Evolutionary conservation across 2,329 filamentous ascomycete species (phyloP).

Genomic region (Orbilia blumenaviensis): DNA sequence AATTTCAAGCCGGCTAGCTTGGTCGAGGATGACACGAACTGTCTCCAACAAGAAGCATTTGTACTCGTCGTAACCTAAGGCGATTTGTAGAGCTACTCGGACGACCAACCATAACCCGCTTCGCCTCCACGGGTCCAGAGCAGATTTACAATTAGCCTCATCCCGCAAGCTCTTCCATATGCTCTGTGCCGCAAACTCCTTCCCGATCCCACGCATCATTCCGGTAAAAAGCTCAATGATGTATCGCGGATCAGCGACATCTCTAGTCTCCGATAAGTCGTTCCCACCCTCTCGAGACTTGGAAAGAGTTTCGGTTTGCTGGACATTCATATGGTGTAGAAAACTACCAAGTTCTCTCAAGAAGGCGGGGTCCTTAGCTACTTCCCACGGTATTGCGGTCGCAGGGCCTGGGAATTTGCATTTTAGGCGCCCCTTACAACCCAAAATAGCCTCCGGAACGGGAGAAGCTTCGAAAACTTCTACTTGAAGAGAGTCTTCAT

Average conservation of each 20-base stretch:
- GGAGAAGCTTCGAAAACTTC: slow-evolving; percentile 66
- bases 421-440: slow-evolving; percentile 61
- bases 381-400: slow-evolving; percentile 11
- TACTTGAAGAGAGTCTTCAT: slow-evolving; percentile 57
- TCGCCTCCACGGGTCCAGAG: slow-evolving; percentile 62
- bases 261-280: slow-evolving; percentile 62
- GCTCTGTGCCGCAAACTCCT: slow-evolving; percentile 39
- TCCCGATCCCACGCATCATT: slow-evolving; percentile 63
- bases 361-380: not conserved
- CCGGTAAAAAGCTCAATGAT: slow-evolving; percentile 66
- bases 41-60: slow-evolving; percentile 60
- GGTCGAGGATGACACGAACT: slow-evolving; percentile 58
- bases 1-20: slow-evolving; percentile 42
- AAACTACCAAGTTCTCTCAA: slow-evolving; percentile 12
- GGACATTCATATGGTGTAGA: slow-evolving; percentile 24
- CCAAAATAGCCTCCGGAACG: slow-evolving; percentile 60
- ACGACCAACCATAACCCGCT: slow-evolving; percentile 68
- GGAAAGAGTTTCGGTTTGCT: not conserved
- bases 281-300: slow-evolving; percentile 23
- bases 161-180: slow-evolving; percentile 68
- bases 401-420: slow-evolving; percentile 63
- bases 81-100: slow-evolving; percentile 65
- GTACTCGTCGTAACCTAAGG: slow-evolving; percentile 7
- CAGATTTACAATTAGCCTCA: slow-evolving; percentile 64
- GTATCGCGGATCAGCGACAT: slow-evolving; percentile 65